Evolutionary conservation across 257 asterid species (phyloP).

Genomic region (Orobanche coerulescens): DNA sequence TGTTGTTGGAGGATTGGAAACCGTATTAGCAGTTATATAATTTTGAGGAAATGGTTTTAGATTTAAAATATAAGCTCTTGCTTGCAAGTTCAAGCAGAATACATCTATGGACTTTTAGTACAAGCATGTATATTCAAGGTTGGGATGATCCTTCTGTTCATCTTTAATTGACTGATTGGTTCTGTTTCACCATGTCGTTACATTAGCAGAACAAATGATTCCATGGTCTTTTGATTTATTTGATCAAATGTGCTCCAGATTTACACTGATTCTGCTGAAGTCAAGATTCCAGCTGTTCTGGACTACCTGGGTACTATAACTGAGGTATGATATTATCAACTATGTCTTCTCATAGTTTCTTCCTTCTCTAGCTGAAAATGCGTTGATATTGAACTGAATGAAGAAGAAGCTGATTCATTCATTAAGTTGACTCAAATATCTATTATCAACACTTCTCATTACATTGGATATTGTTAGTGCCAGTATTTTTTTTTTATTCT

Average conservation of each 20-base stretch:
- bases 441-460: constrained; percentile 6
- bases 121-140: no score
- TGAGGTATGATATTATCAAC: constrained; percentile 46
- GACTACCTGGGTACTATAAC: constrained; percentile 82
- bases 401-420: neutral
- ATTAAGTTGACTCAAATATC: constrained; percentile 4
- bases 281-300: constrained; percentile 83
- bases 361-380: constrained; percentile 3
- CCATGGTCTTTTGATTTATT: constrained; percentile 2
- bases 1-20: no score
- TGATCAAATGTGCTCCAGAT: constrained; percentile 39
- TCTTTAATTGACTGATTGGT: no score
- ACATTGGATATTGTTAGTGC: no score
- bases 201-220: constrained; percentile 9
- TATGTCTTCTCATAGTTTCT: constrained; percentile 11
- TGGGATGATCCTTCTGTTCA: no score
- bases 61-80: no score
- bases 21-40: no score
- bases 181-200: neutral
- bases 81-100: no score
- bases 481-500: constrained; percentile 2
- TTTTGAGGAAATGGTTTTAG: no score
- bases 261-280: constrained; percentile 75
- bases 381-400: constrained; percentile 15
- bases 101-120: no score